phyloP scores from a whole-genome alignment of 2,329 filamentous ascomycete species.

The Xylaria sp. region DNA sequence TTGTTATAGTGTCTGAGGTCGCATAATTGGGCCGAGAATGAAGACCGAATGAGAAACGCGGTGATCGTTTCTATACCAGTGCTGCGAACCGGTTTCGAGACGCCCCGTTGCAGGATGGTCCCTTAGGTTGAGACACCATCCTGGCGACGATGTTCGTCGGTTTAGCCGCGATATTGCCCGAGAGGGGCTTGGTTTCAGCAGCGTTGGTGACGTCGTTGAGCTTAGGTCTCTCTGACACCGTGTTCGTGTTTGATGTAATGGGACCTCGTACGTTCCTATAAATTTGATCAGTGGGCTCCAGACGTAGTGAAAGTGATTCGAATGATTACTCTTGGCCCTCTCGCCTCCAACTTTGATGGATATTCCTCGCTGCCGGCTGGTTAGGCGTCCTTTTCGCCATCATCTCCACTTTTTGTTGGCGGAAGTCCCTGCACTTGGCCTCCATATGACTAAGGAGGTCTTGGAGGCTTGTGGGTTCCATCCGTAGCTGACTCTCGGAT shows the following conservation, averaged over 20 bases:
- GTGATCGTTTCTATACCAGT: background rate
- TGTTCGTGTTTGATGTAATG: background rate
- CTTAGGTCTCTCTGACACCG: background rate
- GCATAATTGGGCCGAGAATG: background rate
- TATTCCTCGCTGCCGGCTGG: background rate
- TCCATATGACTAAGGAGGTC: slow-evolving; percentile 25
- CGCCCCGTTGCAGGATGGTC: background rate
- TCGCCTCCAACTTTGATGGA: background rate
- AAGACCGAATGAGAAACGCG: too few relatives aligned
- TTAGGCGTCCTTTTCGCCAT: background rate
- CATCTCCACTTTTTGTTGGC: background rate
- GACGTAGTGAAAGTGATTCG: too few relatives aligned
- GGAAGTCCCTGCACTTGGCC: background rate
- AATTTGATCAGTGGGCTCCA: background rate
- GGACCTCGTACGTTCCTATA: background rate
- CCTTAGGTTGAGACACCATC: background rate
- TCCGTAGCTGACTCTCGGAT: slow-evolving; percentile 8
- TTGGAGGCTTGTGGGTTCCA: slow-evolving; percentile 25
- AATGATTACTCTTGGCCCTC: slow-evolving; percentile 5
- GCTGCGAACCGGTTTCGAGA: background rate
- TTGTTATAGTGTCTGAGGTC: background rate
- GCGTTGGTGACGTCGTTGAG: background rate
- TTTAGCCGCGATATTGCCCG: background rate
- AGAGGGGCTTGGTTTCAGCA: background rate
- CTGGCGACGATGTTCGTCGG: background rate